Evolutionary conservation across 345 rosid species (phyloP).

Genomic region (Arabis alpina): DNA sequence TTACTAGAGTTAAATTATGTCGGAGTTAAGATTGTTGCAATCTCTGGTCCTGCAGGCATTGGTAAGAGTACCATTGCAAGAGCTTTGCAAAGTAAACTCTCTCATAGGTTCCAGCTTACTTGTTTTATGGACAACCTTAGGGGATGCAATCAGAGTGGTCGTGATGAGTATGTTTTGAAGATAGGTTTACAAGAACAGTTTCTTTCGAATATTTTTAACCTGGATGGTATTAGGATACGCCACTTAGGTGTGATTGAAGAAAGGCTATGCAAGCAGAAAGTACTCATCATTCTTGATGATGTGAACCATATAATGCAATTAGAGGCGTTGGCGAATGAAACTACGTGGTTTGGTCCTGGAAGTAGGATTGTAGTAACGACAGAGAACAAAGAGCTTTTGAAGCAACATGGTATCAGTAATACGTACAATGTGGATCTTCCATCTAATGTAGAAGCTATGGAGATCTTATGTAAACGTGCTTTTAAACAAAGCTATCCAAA

Average conservation of each 20-base stretch:
- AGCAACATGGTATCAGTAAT: not conserved
- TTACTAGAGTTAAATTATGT: not conserved
- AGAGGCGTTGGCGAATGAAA: not conserved
- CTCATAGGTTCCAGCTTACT: not conserved
- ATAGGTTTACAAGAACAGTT: not conserved
- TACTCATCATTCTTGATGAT: slow-evolving; percentile 32
- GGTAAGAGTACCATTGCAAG: slow-evolving; percentile 28
- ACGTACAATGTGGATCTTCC: slow-evolving; percentile 1
- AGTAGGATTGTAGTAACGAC: slow-evolving; percentile 20
- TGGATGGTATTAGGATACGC: not conserved
- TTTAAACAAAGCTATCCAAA: not conserved
- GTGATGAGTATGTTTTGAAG: not conserved
- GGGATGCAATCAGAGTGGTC: not conserved
- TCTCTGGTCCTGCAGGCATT: slow-evolving; percentile 16
- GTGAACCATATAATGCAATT: not conserved
- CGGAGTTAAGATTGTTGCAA: not conserved
- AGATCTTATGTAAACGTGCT: slow-evolving; percentile 11
- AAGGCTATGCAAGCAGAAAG: not conserved
- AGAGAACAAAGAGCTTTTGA: not conserved
- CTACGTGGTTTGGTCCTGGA: slow-evolving; percentile 22
- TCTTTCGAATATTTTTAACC: slow-evolving; percentile 1
- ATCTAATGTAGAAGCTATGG: not conserved
- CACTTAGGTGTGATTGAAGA: not conserved
- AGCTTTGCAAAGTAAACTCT: not conserved
- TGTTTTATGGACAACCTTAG: slow-evolving; percentile 1